These are phyloP conservation scores for Elaeis oleifera DNA, from an alignment of 202 grass and related monocot genomes.

Conservation along the genomic window DNA sequence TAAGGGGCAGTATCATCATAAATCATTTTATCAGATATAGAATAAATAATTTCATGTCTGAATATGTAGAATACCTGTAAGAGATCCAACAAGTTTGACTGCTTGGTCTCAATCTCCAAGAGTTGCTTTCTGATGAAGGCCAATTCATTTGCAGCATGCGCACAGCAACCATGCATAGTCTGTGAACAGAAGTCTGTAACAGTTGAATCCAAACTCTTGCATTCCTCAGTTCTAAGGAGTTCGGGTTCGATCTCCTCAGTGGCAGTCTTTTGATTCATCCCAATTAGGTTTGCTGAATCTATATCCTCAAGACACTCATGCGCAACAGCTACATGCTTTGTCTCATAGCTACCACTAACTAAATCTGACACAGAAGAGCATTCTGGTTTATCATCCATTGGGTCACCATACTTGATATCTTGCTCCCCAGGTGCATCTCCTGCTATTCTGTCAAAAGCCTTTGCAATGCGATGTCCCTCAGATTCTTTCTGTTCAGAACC, in stretches of 20 bases:
- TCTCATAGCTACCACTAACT: constrained; percentile 70
- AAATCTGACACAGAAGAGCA: constrained; percentile 65
- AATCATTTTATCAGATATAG: no score
- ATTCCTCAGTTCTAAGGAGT: constrained; percentile 28
- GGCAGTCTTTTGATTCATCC: not conserved
- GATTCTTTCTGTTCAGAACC: constrained; percentile 33
- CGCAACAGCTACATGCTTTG: constrained; percentile 52
- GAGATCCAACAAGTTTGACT: constrained; percentile 60
- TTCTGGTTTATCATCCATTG: constrained; percentile 53
- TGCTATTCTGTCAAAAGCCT: constrained; percentile 37
- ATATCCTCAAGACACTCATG: constrained; percentile 35
- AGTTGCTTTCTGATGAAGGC: constrained; percentile 71
- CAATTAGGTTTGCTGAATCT: constrained; percentile 28
- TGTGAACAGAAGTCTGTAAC: constrained; percentile 56
- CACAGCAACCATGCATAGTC: constrained; percentile 56
- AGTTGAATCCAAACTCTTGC: constrained; percentile 57
- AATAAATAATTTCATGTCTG: not conserved
- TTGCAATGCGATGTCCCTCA: constrained; percentile 19
- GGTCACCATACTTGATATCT: constrained; percentile 40
- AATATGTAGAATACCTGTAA: constrained; percentile 48
- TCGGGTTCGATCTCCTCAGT: not conserved
- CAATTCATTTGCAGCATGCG: constrained; percentile 66
- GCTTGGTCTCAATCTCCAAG: constrained; percentile 77
- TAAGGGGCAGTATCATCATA: no score
- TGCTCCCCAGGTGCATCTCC: constrained; percentile 28